Evolutionary conservation across 805 yeast genomes (phyloP).

Genomic region (Sugiyamaella boreocaroliniensis): DNA sequence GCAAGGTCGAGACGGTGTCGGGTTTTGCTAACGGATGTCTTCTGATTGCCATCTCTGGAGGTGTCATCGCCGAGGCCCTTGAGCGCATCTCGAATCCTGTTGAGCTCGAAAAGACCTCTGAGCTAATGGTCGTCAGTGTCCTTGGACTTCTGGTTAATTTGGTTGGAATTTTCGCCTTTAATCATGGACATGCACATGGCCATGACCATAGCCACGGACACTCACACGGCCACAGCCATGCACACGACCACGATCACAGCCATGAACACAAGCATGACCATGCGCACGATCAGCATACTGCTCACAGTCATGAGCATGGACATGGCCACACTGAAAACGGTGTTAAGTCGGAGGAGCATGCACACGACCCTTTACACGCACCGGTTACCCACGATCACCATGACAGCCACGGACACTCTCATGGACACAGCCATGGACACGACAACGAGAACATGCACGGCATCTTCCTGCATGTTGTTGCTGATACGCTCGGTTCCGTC

Average conservation of each 20-base stretch:
- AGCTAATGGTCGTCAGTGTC: slow-evolving; percentile 74
- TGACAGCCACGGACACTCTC: slow-evolving; percentile 57
- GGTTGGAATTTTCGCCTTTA: slow-evolving; percentile 91
- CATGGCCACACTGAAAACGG: slow-evolving; percentile 36
- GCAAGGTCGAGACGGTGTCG: slow-evolving; percentile 81
- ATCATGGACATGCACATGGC: slow-evolving; percentile 63
- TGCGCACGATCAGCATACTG: slow-evolving; percentile 32
- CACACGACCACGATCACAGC: slow-evolving; percentile 33
- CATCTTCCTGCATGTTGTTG: slow-evolving; percentile 84
- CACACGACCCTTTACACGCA: slow-evolving; percentile 10
- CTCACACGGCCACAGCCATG: slow-evolving; percentile 38
- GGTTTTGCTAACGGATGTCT: slow-evolving; percentile 94
- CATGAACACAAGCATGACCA: slow-evolving; percentile 44
- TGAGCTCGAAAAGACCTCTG: slow-evolving; percentile 68
- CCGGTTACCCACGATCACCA: slow-evolving; percentile 2
- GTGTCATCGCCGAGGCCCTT: slow-evolving; percentile 79
- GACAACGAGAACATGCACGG: slow-evolving; percentile 84
- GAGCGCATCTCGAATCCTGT: slow-evolving; percentile 78
- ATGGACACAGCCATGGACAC: slow-evolving; percentile 36
- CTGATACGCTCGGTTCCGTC: slow-evolving; percentile 94
- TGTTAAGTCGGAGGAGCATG: slow-evolving; percentile 23
- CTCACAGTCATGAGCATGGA: slow-evolving; percentile 34
- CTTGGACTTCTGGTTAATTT: slow-evolving; percentile 83
- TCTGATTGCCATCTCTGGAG: slow-evolving; percentile 79
- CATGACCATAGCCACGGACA: slow-evolving; percentile 38